These are phyloP conservation scores for Tricladium varicosporioides DNA, from an alignment of 2,329 filamentous ascomycete genomes.

Conservation along the genomic window DNA sequence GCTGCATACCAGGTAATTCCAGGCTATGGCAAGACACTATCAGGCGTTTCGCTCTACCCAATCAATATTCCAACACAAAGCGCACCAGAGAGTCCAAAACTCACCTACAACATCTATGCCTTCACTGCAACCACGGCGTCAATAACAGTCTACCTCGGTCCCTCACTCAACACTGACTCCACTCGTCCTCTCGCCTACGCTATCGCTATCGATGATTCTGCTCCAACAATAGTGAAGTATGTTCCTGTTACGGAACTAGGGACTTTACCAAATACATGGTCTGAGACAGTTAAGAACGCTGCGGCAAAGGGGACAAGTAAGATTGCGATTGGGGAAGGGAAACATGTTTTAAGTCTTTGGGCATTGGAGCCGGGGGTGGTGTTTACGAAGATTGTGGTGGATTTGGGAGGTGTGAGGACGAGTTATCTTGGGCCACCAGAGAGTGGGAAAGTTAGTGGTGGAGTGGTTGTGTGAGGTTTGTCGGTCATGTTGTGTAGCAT, in stretches of 20 bases:
- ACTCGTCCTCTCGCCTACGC: constrained; percentile 48
- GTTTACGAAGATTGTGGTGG: constrained; percentile 40
- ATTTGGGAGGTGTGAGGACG: constrained; percentile 39
- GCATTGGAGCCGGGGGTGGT: constrained; percentile 36
- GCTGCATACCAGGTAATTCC: constrained; percentile 48
- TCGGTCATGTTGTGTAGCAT: no score
- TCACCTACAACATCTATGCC: constrained; percentile 59
- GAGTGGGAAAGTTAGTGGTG: constrained; percentile 14
- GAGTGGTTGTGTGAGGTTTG: no score
- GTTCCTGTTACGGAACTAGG: constrained; percentile 18
- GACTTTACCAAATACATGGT: constrained; percentile 18
- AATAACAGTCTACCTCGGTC: constrained; percentile 48
- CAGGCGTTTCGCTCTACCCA: constrained; percentile 55
- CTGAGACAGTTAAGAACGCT: constrained; percentile 11
- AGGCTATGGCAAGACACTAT: constrained; percentile 54
- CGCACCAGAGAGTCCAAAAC: constrained; percentile 47
- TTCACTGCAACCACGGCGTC: constrained; percentile 45
- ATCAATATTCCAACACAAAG: constrained; percentile 48
- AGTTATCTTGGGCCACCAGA: constrained; percentile 41
- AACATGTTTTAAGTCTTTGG: constrained; percentile 36
- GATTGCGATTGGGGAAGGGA: constrained; percentile 11
- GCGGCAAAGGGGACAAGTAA: constrained; percentile 18
- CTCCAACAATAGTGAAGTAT: constrained; percentile 34
- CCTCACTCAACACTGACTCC: constrained; percentile 49
- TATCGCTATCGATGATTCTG: constrained; percentile 40